Evolutionary conservation across 352 stramenopile species (phyloP), one percentile per base, ranked within the genome.

Genomic region (Globisporangium nunn): DNA sequence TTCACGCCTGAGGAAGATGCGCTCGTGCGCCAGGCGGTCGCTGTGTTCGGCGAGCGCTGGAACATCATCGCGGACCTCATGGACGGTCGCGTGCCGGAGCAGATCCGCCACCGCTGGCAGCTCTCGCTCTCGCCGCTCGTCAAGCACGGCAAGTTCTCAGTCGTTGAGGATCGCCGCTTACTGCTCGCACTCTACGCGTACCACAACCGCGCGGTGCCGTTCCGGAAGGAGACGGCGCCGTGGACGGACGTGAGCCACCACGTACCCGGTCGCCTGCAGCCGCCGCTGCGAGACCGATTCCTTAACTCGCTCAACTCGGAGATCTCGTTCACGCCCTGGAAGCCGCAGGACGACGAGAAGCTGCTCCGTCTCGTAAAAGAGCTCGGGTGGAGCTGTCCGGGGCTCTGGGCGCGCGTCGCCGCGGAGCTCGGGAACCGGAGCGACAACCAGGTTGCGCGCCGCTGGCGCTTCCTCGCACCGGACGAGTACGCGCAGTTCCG

Each of bases 61-160:
- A 86, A 83, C 17, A 75, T 87, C 51, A 85, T 91, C 62, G 81
- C 81, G 2, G 81, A 88, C 51, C 70, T 91, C 31, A 69, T 91
- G 64, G 81, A 91, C 50, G 81, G 76, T 1, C 78, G 78, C 23
- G 68, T 91, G 28, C 62, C 81, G 2, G 81, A 91, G 68, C 81
- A 91, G 59, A 70, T 91, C 37, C 76, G 78, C n/a, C 78, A 88
- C 50, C 78, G 81, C 0, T 91, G 78, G 78, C 81, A 91, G 59
- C 68, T 78, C 17, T 79, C 78, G 45, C 66, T 91, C 28, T 77
- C 75, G 10, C 81, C 81, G 23, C 66, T 75, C 15, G 59, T 91
- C 49, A 78, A 78, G 43, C 74, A 76, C 40, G 81, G 81, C 66
- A 88, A 88, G 55, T 91, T 88, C 55, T 85, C 81, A 17, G 51